Percentiles rank a stretch among this genome's conserved stretches.
phyloP scores from a whole-genome alignment of 495 filamentous ascomycete species.

The Penicillium diatomitis region DNA sequence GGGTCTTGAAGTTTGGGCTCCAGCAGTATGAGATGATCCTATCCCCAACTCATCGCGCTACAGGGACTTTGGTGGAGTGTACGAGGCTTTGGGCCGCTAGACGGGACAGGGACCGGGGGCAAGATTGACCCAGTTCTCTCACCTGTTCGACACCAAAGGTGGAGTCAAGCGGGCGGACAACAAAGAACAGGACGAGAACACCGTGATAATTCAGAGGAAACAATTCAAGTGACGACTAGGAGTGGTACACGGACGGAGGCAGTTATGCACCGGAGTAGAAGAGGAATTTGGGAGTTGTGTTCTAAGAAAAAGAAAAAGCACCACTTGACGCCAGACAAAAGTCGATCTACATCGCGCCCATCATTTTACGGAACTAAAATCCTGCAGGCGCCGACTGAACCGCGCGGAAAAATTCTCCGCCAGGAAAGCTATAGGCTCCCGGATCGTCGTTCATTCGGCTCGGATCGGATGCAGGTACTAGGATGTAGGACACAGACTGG shows the following conservation, averaged over 20 bases:
- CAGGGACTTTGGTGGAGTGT: neutral
- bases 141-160: neutral
- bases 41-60: neutral
- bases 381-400: neutral
- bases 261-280: no score
- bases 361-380: slow-evolving; percentile 1
- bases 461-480: slow-evolving; percentile 30
- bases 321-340: no score
- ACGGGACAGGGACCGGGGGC: no score
- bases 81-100: neutral
- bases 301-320: no score
- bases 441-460: slow-evolving; percentile 24
- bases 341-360: slow-evolving; percentile 11
- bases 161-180: neutral
- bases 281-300: no score
- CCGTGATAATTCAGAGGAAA: no score
- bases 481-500: slow-evolving; percentile 17
- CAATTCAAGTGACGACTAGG: no score
- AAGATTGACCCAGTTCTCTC: no score
- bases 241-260: no score
- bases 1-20: neutral
- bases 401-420: slow-evolving; percentile 16
- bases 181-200: neutral
- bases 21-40: neutral
- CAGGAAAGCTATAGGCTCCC: slow-evolving; percentile 13